Percentiles rank a stretch among this genome's conserved stretches.
Evolutionary conservation across 2,329 filamentous ascomycete species (phyloP).

Genomic region (Chaetoscypha palmicola): DNA sequence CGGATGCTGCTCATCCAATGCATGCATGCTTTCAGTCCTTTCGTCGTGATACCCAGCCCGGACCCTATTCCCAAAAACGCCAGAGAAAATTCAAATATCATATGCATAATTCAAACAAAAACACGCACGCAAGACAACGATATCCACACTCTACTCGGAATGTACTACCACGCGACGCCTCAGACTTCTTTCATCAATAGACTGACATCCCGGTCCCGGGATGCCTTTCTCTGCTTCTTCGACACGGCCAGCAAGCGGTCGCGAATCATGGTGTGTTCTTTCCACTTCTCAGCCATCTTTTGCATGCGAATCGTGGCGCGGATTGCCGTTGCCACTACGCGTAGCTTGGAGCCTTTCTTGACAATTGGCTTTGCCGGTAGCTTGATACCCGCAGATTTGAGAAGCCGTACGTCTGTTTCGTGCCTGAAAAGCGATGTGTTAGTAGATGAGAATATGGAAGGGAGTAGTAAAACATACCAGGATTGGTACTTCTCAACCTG

Average conservation of each 20-base stretch:
- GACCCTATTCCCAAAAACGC: too few relatives aligned
- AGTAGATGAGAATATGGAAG: not conserved
- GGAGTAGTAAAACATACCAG: constrained; percentile 59
- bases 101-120: too few relatives aligned
- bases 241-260: constrained; percentile 25
- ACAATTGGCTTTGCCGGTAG: too few relatives aligned
- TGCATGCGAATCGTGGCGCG: constrained; percentile 45
- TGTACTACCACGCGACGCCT: too few relatives aligned
- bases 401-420: too few relatives aligned
- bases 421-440: constrained; percentile 62
- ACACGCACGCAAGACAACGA: too few relatives aligned
- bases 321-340: constrained; percentile 41
- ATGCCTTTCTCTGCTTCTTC: constrained; percentile 20
- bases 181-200: not conserved
- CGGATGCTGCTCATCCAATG: too few relatives aligned
- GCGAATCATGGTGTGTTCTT: constrained; percentile 40
- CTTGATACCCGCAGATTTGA: too few relatives aligned
- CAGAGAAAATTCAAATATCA: too few relatives aligned
- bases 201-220: constrained; percentile 4
- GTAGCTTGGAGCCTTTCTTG: constrained; percentile 32
- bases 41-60: too few relatives aligned
- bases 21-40: too few relatives aligned
- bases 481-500: constrained; percentile 78
- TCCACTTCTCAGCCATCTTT: constrained; percentile 42
- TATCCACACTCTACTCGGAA: too few relatives aligned